phyloP scores from a whole-genome alignment of 495 filamentous ascomycete species.

The Penicillium psychrofluorescens region DNA sequence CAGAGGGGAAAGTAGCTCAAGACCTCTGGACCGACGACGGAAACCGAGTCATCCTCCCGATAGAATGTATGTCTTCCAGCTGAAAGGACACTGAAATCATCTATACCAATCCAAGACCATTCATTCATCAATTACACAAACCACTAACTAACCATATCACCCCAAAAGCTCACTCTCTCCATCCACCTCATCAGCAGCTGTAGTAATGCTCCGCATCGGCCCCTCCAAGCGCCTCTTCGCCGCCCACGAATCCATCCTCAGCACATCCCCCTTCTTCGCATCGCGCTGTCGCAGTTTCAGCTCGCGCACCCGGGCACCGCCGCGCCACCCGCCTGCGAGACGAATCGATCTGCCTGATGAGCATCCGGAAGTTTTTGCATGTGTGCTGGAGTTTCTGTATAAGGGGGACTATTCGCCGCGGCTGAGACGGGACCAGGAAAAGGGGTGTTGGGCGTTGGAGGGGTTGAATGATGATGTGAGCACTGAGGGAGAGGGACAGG shows the following conservation, averaged over 20 bases:
- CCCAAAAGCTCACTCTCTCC: slow-evolving; percentile 1
- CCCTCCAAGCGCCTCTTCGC: slow-evolving; percentile 77
- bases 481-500: slow-evolving; percentile 9
- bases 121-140: neutral
- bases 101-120: neutral
- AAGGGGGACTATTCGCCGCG: slow-evolving; percentile 88
- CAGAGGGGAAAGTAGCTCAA: slow-evolving; percentile 15
- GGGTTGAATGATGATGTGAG: too few relatives aligned
- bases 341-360: slow-evolving; percentile 76
- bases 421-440: slow-evolving; percentile 50
- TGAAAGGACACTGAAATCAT: neutral
- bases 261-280: slow-evolving; percentile 69
- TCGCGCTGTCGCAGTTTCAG: slow-evolving; percentile 10
- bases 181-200: slow-evolving; percentile 57
- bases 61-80: slow-evolving; percentile 27
- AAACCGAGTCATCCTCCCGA: slow-evolving; percentile 28
- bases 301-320: slow-evolving; percentile 9
- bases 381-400: slow-evolving; percentile 86
- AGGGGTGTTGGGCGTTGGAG: too few relatives aligned
- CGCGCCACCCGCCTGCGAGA: slow-evolving; percentile 37
- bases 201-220: slow-evolving; percentile 76
- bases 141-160: neutral
- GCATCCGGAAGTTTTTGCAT: slow-evolving; percentile 84
- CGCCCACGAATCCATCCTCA: slow-evolving; percentile 80
- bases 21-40: slow-evolving; percentile 21